Conservation (phyloP, 176 grass and related monocot species). For the Eremochloa ophiuroides region DNA sequence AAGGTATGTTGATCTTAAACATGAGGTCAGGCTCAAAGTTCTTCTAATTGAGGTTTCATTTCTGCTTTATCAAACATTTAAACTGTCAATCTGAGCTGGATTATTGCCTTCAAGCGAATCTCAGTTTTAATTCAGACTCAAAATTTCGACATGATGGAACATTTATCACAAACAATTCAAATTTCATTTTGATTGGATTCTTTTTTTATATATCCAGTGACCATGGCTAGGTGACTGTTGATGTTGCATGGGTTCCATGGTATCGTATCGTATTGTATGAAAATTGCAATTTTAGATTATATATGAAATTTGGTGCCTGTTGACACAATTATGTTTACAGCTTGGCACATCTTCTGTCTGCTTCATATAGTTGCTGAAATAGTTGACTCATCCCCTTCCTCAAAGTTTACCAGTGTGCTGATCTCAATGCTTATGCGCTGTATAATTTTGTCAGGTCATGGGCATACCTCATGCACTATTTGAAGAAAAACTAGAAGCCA, state of each 20-base stretch:
- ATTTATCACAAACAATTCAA: no score
- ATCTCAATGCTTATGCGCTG: no score
- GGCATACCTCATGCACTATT: slow-evolving; percentile 68
- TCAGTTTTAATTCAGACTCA: neutral
- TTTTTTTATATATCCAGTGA: neutral
- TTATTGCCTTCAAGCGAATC: neutral
- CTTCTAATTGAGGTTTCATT: neutral
- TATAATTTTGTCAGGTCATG: slow-evolving; percentile 54
- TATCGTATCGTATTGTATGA: neutral
- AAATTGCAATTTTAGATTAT: neutral
- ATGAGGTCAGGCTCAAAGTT: neutral
- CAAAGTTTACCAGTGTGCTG: neutral
- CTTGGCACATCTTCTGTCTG: neutral
- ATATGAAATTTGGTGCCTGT: neutral
- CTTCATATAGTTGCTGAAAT: neutral
- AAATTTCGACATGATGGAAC: neutral
- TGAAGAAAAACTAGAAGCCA: slow-evolving; percentile 71
- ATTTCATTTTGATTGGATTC: neutral
- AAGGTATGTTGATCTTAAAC: neutral
- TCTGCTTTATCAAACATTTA: neutral
- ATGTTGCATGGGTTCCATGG: neutral
- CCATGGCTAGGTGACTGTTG: neutral
- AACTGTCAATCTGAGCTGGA: neutral
- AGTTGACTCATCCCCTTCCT: neutral
- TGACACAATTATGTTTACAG: neutral